Conservation (phyloP, 140 eudicot species). For the Bidens hawaiensis region DNA sequence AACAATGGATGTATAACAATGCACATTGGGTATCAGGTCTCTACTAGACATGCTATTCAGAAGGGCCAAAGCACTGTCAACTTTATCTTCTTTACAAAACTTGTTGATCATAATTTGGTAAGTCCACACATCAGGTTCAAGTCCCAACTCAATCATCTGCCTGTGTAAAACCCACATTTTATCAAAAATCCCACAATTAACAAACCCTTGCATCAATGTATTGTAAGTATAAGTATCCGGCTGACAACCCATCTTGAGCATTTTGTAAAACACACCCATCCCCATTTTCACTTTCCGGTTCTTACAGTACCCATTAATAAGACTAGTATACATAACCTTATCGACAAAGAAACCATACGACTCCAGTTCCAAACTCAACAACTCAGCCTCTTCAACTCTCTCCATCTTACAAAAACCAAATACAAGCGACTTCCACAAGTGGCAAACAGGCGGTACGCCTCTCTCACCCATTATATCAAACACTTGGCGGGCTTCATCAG, state of each 20-base stretch:
- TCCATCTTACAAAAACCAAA: constrained; percentile 55
- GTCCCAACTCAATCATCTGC: constrained; percentile 41
- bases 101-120: constrained; percentile 50
- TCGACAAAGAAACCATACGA: constrained; percentile 47
- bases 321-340: constrained; percentile 54
- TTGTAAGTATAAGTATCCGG: constrained; percentile 57
- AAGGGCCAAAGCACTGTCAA: constrained; percentile 41
- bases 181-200: constrained; percentile 36
- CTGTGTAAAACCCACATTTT: constrained; percentile 43
- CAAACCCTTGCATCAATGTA: constrained; percentile 55
- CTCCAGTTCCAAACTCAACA: constrained; percentile 51
- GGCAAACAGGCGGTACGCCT: constrained; percentile 42
- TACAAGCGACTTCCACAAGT: constrained; percentile 49
- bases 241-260: constrained; percentile 58
- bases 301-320: constrained; percentile 53
- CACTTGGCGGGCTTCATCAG: constrained; percentile 57
- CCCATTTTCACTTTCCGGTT: constrained; percentile 57
- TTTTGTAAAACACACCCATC: constrained; percentile 53
- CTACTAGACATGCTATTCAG: constrained; percentile 31
- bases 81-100: constrained; percentile 46
- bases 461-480: constrained; percentile 48
- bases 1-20: constrained; percentile 58
- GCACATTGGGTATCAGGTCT: constrained; percentile 48
- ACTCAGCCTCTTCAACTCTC: constrained; percentile 54
- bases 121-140: constrained; percentile 49